Evolutionary conservation across 257 asterid genomes (phyloP), one percentile per base, ranked within the genome.

Genomic region (Scutellaria galericulata): DNA sequence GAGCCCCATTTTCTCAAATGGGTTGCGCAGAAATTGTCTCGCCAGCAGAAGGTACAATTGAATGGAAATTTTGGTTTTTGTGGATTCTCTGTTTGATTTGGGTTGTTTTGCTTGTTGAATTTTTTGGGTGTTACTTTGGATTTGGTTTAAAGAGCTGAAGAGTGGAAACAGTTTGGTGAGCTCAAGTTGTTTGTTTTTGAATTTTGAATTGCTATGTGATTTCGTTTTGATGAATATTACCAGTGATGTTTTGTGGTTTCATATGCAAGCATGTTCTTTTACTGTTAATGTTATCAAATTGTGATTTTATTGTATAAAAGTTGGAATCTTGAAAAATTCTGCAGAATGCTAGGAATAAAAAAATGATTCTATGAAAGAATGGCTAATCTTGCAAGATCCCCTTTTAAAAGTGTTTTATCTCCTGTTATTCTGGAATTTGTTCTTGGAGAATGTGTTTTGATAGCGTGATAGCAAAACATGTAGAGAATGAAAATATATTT

Each of bases 11-110:
- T 81, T 20, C 64, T 80, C 75, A 14, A 55, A 22, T 58, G 70
- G 79, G 69, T 80, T 62, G 76, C 73, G 55, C 75, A 81, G 60
- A 74, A 68, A 52, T 15, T 71, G 3, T 52, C 80, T 69, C 74
- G 48, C 56, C 83, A 59, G 27, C 87, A 68, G 22, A 87, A 87
- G 96, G 97, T 91, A 73, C 46, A 20, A 27, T 27, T 53, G 37
- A 3, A 14, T 22, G 27, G 15, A 41, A 48, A 14, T 59, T 66
- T 35, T 31, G 18, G 15, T 7, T 47, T 18, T 3, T 10, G 39
- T 76, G 63, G 47, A 40, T 41, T 61, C 45, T 45, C 40, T 67
- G 7, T 50, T 7, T 46, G 50, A 2, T 11, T 46, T 57, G 61
- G 77, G 24, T 71, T 40, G 22, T 31, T 11, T 64, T 53, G 2